phyloP scores from a whole-genome alignment of 208 protist species.

The Novymonas esmeraldas region DNA sequence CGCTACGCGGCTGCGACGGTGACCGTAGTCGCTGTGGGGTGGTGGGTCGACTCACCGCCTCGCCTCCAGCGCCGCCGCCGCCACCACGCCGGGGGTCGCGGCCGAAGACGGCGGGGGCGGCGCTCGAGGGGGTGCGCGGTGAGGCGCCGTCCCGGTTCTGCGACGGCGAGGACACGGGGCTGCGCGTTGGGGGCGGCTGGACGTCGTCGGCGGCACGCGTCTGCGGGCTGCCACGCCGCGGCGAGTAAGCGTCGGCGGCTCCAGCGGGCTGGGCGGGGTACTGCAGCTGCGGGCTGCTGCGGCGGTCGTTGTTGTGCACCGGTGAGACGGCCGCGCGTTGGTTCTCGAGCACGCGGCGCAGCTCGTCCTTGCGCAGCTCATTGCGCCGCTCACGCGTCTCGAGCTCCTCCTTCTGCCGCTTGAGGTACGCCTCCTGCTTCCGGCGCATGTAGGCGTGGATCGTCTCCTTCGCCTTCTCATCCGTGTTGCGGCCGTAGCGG shows the following conservation, averaged over 20 bases:
- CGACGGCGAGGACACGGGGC: constrained; percentile 18
- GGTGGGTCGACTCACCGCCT: constrained; percentile 16
- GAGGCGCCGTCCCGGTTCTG: background rate
- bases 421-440: constrained; percentile 87
- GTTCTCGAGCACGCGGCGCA: constrained; percentile 68
- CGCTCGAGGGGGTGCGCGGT: constrained; percentile 15
- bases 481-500: constrained; percentile 70
- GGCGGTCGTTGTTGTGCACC: constrained; percentile 23
- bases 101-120: constrained; percentile 17
- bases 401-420: constrained; percentile 57
- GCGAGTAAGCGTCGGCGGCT: constrained; percentile 5
- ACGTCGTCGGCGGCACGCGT: constrained; percentile 14
- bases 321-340: constrained; percentile 44
- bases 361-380: constrained; percentile 60
- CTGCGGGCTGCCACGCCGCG: constrained; percentile 14
- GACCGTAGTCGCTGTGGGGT: constrained; percentile 14
- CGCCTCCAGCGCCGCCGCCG: constrained; percentile 6
- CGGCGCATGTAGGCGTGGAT: constrained; percentile 90
- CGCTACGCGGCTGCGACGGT: constrained; percentile 5
- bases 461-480: constrained; percentile 75
- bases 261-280: constrained; percentile 1
- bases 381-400: constrained; percentile 56
- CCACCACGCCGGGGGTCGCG: constrained; percentile 25
- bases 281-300: constrained; percentile 8
- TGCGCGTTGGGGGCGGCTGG: background rate